These are phyloP conservation scores for Bullera alba DNA, from an alignment of 768 basidiomycete genomes.

Conservation along the genomic window DNA sequence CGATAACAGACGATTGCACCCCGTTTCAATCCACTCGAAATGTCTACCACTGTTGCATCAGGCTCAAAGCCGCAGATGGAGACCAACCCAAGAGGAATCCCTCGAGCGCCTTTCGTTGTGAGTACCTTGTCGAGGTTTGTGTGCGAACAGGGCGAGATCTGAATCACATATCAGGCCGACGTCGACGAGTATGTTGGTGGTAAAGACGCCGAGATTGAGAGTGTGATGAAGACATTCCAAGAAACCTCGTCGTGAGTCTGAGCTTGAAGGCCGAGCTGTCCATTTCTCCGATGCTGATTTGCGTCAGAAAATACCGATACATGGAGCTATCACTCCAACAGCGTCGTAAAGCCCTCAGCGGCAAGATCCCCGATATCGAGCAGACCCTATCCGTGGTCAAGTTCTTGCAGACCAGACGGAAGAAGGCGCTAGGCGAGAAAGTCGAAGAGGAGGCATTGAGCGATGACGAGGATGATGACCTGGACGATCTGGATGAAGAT, in stretches of 20 bases:
- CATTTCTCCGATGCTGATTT: neutral
- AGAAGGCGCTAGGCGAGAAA: slow-evolving; percentile 50
- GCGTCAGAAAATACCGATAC: slow-evolving; percentile 86
- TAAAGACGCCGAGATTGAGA: slow-evolving; percentile 68
- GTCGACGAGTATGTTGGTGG: slow-evolving; percentile 80
- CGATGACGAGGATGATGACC: slow-evolving; percentile 51
- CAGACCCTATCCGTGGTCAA: slow-evolving; percentile 88
- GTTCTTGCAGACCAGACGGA: slow-evolving; percentile 65
- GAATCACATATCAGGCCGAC: slow-evolving; percentile 56
- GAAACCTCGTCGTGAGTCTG: slow-evolving; percentile 82
- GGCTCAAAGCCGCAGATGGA: slow-evolving; percentile 45
- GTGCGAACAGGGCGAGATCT: neutral
- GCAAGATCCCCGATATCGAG: slow-evolving; percentile 92
- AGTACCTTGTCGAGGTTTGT: slow-evolving; percentile 39
- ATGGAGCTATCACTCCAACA: slow-evolving; percentile 85
- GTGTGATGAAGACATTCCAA: slow-evolving; percentile 70
- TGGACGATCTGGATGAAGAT: slow-evolving; percentile 53
- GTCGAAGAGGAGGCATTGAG: slow-evolving; percentile 21
- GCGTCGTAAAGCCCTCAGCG: slow-evolving; percentile 69
- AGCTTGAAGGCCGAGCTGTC: neutral
- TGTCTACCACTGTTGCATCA: slow-evolving; percentile 9
- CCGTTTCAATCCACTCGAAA: neutral
- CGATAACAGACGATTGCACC: neutral
- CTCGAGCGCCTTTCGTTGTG: slow-evolving; percentile 90
- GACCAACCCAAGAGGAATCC: slow-evolving; percentile 86